Evolutionary conservation across 2,329 filamentous ascomycete genomes (phyloP), one percentile per base, ranked within the genome.

Genomic region (Ophiostoma sp.): DNA sequence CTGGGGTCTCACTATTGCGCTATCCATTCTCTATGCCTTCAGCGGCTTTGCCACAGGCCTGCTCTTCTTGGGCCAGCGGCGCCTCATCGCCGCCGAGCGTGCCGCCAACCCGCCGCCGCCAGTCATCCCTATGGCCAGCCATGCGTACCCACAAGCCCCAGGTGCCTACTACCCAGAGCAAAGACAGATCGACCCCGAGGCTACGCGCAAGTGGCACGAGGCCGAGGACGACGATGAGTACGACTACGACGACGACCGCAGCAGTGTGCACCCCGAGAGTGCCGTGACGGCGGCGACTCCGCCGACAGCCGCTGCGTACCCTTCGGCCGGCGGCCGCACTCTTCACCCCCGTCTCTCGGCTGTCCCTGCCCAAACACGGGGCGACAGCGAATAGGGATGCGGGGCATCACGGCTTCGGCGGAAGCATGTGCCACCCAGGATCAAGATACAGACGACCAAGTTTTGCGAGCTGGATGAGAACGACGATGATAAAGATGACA

Each of bases 1-100:
- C 72, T 97, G 93, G 93, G 93, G 92, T 0, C 79, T 97, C 70
- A 86, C 87, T 76, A 93, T 97, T 77, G 88, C 88, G 4, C 84
- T 96, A 65, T 92, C 88, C 76, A 84, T 90, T 60, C 79, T 92
- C 47, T 91, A 91, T 74, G 83, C 85, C 70, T 83, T 91, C 70
- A 89, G 87, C 2, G 79, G 82, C 63, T 77, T 89, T 65, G 82
- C 85, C 63, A 84, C 82, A 42, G 77, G 81, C 68, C 86, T 86
- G 72, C 80, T 92, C 52, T 90, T 87, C 85, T 83, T 85, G 71
- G 83, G 85, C 74, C 85, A 85, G 78, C 75, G 78, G 62, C 69
- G 71, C 12, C 12, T 38, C 3, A 12, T 41, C n/a, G 66, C 66
- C 2, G 62, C 60, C 7, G 60, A 63, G 40, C 60, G 60, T 18